phyloP scores from a whole-genome alignment of 1,284 basidiomycete species.

The Veloporphyrellus conicus region DNA sequence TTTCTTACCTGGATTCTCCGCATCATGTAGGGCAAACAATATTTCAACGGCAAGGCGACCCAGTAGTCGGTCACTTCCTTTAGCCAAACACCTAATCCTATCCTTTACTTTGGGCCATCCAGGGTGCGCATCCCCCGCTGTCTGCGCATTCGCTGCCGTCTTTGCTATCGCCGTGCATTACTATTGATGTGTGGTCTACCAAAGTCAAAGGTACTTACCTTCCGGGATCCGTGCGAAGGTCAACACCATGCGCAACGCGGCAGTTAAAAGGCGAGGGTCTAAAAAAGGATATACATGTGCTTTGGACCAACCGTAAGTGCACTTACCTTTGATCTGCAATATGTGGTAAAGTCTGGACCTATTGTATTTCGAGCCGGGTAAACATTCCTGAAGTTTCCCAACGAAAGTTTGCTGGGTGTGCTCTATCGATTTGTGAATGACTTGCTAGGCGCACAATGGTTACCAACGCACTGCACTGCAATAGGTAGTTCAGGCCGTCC shows the following conservation, averaged over 20 bases:
- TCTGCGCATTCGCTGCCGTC: background rate
- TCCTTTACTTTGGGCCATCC: constrained; percentile 9
- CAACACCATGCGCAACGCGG: constrained; percentile 20
- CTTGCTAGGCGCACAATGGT: background rate
- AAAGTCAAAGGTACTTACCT: constrained; percentile 4
- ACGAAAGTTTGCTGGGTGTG: constrained; percentile 7
- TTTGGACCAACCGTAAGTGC: too few species aligned
- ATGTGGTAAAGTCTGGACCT: constrained; percentile 15
- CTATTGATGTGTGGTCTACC: background rate
- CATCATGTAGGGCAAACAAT: constrained; percentile 13
- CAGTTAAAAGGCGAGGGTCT: constrained; percentile 7
- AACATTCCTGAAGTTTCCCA: constrained; percentile 6
- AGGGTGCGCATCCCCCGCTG: background rate
- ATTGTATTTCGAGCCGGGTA: background rate
- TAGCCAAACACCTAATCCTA: constrained; percentile 15
- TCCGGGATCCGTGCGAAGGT: constrained; percentile 14
- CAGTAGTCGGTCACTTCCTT: constrained; percentile 4
- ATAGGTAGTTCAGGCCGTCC: constrained; percentile 21
- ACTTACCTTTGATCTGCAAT: constrained; percentile 13
- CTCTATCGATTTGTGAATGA: constrained; percentile 10
- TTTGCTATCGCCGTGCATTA: constrained; percentile 1
- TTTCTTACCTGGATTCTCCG: constrained; percentile 1
- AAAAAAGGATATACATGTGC: background rate
- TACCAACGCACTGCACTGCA: constrained; percentile 19
- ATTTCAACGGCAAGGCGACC: constrained; percentile 24